A percentile compares a stretch with the other conserved stretches of the same genome.
Conservation (phyloP, 305 asterid genomes). For the Euphrasia arctica region DNA sequence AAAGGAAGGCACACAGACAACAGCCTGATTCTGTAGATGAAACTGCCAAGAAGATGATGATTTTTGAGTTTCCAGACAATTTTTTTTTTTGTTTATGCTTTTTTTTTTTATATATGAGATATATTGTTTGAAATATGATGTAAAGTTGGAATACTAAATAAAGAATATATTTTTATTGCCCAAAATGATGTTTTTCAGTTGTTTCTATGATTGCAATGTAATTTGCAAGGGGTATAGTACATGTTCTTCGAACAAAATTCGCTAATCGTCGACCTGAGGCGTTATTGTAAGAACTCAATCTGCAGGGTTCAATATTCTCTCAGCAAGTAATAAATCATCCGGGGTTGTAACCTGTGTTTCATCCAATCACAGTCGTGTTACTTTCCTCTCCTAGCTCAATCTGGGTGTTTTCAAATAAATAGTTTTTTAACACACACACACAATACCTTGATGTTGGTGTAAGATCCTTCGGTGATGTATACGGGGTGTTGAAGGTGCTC, state of each 20-base stretch:
- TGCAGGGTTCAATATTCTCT: constrained; percentile 65
- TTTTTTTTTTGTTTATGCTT: background rate
- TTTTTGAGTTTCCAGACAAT: background rate
- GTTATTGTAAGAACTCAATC: constrained; percentile 30
- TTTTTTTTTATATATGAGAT: constrained; percentile 9
- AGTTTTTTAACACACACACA: background rate
- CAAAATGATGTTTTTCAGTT: too few relatives aligned
- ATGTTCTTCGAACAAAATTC: background rate
- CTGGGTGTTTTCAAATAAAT: background rate
- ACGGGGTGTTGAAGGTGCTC: constrained; percentile 93
- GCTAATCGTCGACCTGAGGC: background rate
- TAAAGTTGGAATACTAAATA: constrained; percentile 11
- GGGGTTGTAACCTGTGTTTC: constrained; percentile 90
- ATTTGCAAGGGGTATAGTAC: background rate
- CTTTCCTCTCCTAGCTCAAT: background rate
- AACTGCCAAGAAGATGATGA: constrained; percentile 13
- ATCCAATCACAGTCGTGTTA: constrained; percentile 6
- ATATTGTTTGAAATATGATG: constrained; percentile 28
- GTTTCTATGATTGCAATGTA: background rate
- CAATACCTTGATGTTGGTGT: constrained; percentile 93
- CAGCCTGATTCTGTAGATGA: constrained; percentile 37
- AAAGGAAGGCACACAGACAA: constrained; percentile 43
- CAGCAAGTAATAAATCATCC: constrained; percentile 90
- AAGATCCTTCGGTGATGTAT: constrained; percentile 90
- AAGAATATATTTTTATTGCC: too few relatives aligned